These are phyloP conservation scores for Dalechampia spathulata DNA, from an alignment of 441 rosid species.

Conservation along the genomic window DNA sequence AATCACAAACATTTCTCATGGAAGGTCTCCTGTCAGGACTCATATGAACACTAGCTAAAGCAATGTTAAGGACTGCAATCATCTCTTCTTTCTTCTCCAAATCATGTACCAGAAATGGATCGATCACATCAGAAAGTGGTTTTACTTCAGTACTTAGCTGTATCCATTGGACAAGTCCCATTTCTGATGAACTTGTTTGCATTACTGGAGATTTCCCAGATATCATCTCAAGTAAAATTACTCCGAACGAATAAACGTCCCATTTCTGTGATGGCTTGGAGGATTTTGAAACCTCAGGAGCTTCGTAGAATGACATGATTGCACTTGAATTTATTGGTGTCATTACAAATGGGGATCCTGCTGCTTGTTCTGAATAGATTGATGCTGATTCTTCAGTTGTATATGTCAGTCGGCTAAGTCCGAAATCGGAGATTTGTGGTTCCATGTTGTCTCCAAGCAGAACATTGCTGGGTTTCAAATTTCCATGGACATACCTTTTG, in stretches of 20 bases:
- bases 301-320: constrained; percentile 57
- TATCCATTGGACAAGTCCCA: constrained; percentile 67
- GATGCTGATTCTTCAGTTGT: constrained; percentile 45
- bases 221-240: constrained; percentile 64
- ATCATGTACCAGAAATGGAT: constrained; percentile 58
- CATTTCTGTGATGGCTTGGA: constrained; percentile 90
- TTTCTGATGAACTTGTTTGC: constrained; percentile 46
- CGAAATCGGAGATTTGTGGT: constrained; percentile 73
- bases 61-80: constrained; percentile 56
- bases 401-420: constrained; percentile 69
- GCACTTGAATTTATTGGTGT: constrained; percentile 42
- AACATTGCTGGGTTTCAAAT: constrained; percentile 69
- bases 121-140: constrained; percentile 60
- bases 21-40: constrained; percentile 76
- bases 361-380: constrained; percentile 29
- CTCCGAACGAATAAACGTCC: constrained; percentile 90
- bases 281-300: constrained; percentile 67
- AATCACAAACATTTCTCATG: constrained; percentile 61
- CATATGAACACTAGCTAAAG: constrained; percentile 62
- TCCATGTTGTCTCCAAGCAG: constrained; percentile 72
- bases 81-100: constrained; percentile 59
- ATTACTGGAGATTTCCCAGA: constrained; percentile 54
- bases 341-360: constrained; percentile 49
- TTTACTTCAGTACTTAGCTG: constrained; percentile 72
- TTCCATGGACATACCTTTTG: constrained; percentile 86